Evolutionary conservation across 768 basidiomycete species (phyloP), one percentile per base, ranked within the genome.

Genomic region (Lactarius hengduanensis): DNA sequence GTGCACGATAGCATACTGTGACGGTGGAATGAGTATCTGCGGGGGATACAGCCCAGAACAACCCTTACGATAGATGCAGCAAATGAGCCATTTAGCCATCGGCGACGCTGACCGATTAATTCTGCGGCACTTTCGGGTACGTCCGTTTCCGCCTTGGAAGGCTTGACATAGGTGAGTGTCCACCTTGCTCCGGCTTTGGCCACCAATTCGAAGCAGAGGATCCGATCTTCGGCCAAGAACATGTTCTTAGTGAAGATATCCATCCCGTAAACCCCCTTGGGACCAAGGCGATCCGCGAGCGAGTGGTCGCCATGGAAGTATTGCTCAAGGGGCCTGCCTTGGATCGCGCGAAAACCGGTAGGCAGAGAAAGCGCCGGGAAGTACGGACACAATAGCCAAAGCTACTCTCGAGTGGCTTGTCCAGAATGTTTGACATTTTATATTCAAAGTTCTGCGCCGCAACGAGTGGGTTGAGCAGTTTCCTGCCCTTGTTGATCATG

Each of bases 401-500:
- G 69, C 91, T 90, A 75, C 92, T 94, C 78, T 98, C 96, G 61
- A 95, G 81, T 1, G 96, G 96, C 75, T 97, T 96, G 76, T 96
- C 94, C 34, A 98, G 81, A 73, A 98, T 97, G 77, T 98, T 97
- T 55, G 93, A 95, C 92, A 98, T 96, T 79, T 94, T 97, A 80
- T 97, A 97, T 78, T 96, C 94, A 72, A 96, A 96, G 78, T 98
- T 97, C 76, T 98, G 96, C 18, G 96, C 94, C 9, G 96, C 96
- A 36, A 98, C 84, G 58, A 95, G 79, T 22, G 94, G 96, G 73
- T 98, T 98, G 67, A 98, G 76, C 30, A 98, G 84, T 76, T 97
- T 97, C 77, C 77, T 88, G 54, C 94, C 94, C 18, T 93, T 92
- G 76, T 94, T 86, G 72, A 96, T 91, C 96, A 96, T 96, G 67